A percentile compares a stretch with the other conserved stretches of the same genome.
Evolutionary conservation across 768 basidiomycete genomes (phyloP).

Genomic region (Amanita jacksonii): DNA sequence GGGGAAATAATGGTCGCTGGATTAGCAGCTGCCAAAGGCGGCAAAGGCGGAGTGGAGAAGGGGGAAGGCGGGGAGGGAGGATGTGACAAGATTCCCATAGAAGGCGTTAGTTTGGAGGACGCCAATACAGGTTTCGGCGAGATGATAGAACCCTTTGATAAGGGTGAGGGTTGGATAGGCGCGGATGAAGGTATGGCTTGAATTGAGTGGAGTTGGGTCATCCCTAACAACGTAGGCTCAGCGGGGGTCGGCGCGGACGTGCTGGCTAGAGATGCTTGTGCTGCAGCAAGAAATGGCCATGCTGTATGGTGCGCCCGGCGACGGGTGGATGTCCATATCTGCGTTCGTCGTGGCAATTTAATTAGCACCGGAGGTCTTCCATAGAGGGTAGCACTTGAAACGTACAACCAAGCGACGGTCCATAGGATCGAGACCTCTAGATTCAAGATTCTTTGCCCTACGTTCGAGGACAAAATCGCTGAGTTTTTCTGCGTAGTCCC

Average conservation of each 20-base stretch:
- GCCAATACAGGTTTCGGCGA: neutral
- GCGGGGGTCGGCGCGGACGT: constrained; percentile 8
- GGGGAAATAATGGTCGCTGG: constrained; percentile 10
- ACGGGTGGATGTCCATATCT: constrained; percentile 98
- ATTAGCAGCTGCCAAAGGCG: constrained; percentile 16
- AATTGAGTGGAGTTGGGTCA: neutral
- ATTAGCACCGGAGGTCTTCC: too few species aligned
- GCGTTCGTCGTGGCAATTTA: neutral
- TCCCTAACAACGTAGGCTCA: neutral
- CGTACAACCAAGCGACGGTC: constrained; percentile 61
- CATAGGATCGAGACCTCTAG: constrained; percentile 52
- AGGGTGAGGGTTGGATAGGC: constrained; percentile 1
- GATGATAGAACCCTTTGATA: neutral
- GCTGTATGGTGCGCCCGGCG: constrained; percentile 91
- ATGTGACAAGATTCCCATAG: constrained; percentile 9
- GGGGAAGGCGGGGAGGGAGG: constrained; percentile 7
- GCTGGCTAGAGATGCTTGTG: constrained; percentile 16
- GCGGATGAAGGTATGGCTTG: neutral
- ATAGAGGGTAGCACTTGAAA: constrained; percentile 7
- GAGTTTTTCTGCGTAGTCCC: constrained; percentile 88
- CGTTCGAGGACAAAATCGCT: constrained; percentile 87
- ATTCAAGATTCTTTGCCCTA: constrained; percentile 65
- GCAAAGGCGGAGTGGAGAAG: constrained; percentile 8
- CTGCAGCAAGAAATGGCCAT: constrained; percentile 73
- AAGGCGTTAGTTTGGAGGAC: too few species aligned